phyloP scores from a whole-genome alignment of 1,139 yeast genomes.

The Yamadazyma jaroonii region DNA sequence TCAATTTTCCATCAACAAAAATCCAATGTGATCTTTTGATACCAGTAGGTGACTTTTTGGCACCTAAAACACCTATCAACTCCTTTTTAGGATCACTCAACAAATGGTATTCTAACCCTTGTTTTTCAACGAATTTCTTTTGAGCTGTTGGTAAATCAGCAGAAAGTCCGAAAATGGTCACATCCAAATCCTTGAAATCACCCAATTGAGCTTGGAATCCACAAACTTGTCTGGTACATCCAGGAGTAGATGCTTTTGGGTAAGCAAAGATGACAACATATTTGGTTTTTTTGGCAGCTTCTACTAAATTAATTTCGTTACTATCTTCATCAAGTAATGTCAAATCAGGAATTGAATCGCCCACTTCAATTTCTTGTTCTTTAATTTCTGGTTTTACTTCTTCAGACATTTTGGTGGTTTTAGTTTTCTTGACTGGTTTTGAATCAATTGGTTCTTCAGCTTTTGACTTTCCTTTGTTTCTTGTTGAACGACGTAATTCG shows the following conservation, averaged over 20 bases:
- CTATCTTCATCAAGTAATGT: conserved; percentile 65
- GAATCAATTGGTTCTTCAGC: conserved; percentile 10
- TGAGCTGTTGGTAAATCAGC: conserved; percentile 77
- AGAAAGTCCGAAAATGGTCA: conserved; percentile 62
- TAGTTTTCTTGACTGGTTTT: conserved; percentile 4
- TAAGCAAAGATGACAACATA: conserved; percentile 70
- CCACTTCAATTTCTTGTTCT: conserved; percentile 43
- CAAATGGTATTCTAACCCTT: conserved; percentile 67
- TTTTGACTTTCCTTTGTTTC: conserved; percentile 21
- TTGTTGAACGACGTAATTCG: conserved; percentile 54
- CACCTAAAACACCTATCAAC: conserved; percentile 75
- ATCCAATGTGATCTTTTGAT: conserved; percentile 88
- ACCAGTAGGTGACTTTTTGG: conserved; percentile 76
- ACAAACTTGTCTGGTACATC: conserved; percentile 90
- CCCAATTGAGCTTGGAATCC: conserved; percentile 74
- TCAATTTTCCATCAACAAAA: conserved; percentile 72
- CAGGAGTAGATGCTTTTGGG: conserved; percentile 94
- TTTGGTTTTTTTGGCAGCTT: conserved; percentile 46
- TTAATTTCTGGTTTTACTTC: conserved; percentile 1
- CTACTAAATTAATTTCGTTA: conserved; percentile 49
- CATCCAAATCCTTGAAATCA: conserved; percentile 49
- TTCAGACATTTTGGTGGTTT: conserved; percentile 6
- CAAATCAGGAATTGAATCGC: conserved; percentile 70
- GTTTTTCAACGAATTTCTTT: conserved; percentile 69
- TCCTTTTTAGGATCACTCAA: conserved; percentile 72